Evolutionary conservation across 208 protist genomes (phyloP).

Genomic region (Angomonas deanei): DNA sequence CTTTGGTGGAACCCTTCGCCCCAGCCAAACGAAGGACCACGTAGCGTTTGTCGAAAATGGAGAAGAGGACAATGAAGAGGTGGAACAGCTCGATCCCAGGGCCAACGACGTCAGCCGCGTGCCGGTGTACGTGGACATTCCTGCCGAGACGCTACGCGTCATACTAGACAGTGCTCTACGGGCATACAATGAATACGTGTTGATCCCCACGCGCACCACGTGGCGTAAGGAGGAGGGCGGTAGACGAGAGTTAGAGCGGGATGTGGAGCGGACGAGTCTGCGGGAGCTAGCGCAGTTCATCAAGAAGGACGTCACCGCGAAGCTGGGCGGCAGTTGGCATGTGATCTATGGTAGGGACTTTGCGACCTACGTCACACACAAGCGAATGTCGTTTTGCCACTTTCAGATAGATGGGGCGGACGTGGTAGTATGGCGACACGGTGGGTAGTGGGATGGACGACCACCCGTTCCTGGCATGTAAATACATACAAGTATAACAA

Average conservation of each 20-base stretch:
- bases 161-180: conserved; percentile 66
- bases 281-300: conserved; percentile 61
- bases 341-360: conserved; percentile 80
- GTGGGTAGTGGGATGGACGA: conserved; percentile 20
- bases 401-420: conserved; percentile 78
- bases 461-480: background rate
- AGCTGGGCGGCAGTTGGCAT: conserved; percentile 75
- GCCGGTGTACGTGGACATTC: conserved; percentile 54
- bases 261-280: conserved; percentile 68
- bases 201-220: conserved; percentile 69
- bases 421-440: conserved; percentile 80
- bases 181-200: conserved; percentile 65
- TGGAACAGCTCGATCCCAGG: conserved; percentile 60
- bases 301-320: conserved; percentile 38
- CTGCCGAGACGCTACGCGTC: conserved; percentile 34
- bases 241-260: conserved; percentile 64
- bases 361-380: conserved; percentile 76
- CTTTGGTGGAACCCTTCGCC: conserved; percentile 17
- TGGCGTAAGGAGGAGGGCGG: conserved; percentile 81
- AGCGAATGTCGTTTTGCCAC: conserved; percentile 60
- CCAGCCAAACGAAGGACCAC: background rate
- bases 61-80: conserved; percentile 12
- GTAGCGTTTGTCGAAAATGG: background rate
- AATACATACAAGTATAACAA: background rate
- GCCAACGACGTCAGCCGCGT: conserved; percentile 31